A percentile compares a stretch with the other conserved stretches of the same genome.
These are phyloP conservation scores for Plasmopara viticola DNA, from an alignment of 352 stramenopile species.

Conservation along the genomic window DNA sequence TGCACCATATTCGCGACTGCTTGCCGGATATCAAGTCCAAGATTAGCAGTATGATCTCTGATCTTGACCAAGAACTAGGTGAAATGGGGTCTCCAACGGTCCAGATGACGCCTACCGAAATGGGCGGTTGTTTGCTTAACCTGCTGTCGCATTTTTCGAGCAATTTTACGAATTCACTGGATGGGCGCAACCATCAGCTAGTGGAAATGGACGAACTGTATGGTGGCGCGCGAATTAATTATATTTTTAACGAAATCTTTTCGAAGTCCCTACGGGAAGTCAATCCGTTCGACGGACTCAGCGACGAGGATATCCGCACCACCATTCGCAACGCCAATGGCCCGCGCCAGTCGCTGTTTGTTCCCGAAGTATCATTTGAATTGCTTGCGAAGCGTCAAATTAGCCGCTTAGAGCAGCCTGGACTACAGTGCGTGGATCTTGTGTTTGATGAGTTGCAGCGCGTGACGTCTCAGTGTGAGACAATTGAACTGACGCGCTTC, in stretches of 20 bases:
- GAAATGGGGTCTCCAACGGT: slow-evolving; percentile 91
- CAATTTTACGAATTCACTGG: slow-evolving; percentile 88
- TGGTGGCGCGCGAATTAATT: slow-evolving; percentile 96
- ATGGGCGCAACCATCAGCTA: slow-evolving; percentile 76
- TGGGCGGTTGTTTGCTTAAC: slow-evolving; percentile 92
- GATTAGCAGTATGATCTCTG: slow-evolving; percentile 92
- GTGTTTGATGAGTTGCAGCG: slow-evolving; percentile 98
- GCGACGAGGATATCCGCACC: slow-evolving; percentile 98
- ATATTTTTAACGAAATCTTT: slow-evolving; percentile 99
- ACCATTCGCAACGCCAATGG: slow-evolving; percentile 99
- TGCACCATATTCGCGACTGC: slow-evolving; percentile 98
- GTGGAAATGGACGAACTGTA: slow-evolving; percentile 91
- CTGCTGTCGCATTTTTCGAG: slow-evolving; percentile 91
- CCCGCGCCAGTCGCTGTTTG: slow-evolving; percentile 95
- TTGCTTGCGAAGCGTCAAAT: slow-evolving; percentile 97
- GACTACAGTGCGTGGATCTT: slow-evolving; percentile 96
- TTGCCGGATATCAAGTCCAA: slow-evolving; percentile 98
- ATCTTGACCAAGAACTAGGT: slow-evolving; percentile 94
- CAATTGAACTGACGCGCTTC: slow-evolving; percentile 94
- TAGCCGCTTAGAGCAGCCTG: slow-evolving; percentile 91
- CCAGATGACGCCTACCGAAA: slow-evolving; percentile 80
- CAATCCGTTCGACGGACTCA: slow-evolving; percentile 95
- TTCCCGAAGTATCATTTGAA: slow-evolving; percentile 98
- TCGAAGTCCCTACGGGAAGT: slow-evolving; percentile 86
- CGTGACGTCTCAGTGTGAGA: slow-evolving; percentile 92